These are phyloP conservation scores for Naganishia friedmannii DNA, from an alignment of 768 basidiomycete species.

Conservation along the genomic window DNA sequence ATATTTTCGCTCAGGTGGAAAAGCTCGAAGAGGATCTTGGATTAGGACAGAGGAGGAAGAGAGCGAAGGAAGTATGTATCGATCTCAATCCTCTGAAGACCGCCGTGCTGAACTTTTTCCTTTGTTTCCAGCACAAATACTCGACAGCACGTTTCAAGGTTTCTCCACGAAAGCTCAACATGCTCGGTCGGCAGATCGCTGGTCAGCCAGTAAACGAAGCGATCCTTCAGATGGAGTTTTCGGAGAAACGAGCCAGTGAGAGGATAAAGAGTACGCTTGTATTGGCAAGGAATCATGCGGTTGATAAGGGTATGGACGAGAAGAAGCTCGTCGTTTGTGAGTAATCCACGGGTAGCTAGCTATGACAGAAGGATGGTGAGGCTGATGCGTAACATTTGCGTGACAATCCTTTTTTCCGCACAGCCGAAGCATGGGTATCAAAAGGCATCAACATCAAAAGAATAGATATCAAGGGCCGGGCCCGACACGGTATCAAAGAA, in stretches of 20 bases:
- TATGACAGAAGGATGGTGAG: too few relatives aligned
- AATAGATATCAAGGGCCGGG: conserved; percentile 78
- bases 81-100: neutral
- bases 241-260: conserved; percentile 81
- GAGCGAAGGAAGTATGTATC: conserved; percentile 27
- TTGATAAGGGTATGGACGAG: conserved; percentile 70
- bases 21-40: conserved; percentile 27
- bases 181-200: conserved; percentile 76
- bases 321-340: conserved; percentile 75
- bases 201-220: conserved; percentile 91
- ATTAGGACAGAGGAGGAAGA: conserved; percentile 11
- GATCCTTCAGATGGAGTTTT: conserved; percentile 94
- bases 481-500: conserved; percentile 70
- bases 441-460: conserved; percentile 71
- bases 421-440: conserved; percentile 91
- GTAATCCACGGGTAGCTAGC: too few relatives aligned
- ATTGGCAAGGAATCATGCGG: conserved; percentile 80
- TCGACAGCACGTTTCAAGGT: conserved; percentile 91
- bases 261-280: conserved; percentile 85
- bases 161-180: conserved; percentile 81
- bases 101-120: neutral
- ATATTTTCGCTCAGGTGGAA: conserved; percentile 28
- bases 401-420: conserved; percentile 15
- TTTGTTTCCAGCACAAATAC: conserved; percentile 73
- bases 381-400: neutral